Conservation (phyloP, 768 basidiomycete species). For the Lactarius quietus region DNA sequence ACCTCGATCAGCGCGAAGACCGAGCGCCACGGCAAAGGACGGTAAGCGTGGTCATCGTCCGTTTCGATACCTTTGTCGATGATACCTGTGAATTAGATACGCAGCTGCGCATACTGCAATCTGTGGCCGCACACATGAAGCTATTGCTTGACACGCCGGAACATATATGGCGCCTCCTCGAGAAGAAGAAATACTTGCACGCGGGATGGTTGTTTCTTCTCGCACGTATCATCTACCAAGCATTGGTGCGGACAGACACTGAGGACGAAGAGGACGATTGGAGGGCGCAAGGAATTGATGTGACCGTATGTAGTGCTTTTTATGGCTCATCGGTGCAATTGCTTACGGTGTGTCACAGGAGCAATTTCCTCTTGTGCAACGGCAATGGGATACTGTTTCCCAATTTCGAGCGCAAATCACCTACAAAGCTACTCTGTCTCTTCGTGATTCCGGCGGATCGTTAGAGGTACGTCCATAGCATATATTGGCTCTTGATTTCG, state of each 20-base stretch:
- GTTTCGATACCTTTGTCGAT: conserved; percentile 1
- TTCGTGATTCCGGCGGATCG: conserved; percentile 57
- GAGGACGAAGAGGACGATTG: conserved; percentile 62
- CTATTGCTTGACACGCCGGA: conserved; percentile 90
- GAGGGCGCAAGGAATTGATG: conserved; percentile 56
- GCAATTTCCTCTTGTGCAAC: conserved; percentile 84
- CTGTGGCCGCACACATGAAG: conserved; percentile 85
- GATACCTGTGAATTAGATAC: conserved; percentile 43
- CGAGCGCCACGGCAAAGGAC: conserved; percentile 16
- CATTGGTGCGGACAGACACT: conserved; percentile 59
- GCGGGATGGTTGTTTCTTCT: conserved; percentile 89
- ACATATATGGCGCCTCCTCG: conserved; percentile 84
- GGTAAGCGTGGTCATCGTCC: conserved; percentile 16
- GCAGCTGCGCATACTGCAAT: conserved; percentile 64
- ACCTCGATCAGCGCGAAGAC: conserved; percentile 12
- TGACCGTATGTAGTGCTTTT: conserved; percentile 44
- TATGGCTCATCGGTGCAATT: neutral
- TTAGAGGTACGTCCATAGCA: conserved; percentile 43
- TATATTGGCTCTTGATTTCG: neutral
- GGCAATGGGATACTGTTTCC: conserved; percentile 89
- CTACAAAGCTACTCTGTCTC: conserved; percentile 79
- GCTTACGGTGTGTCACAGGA: conserved; percentile 42
- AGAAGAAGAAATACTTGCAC: conserved; percentile 71
- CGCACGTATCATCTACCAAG: conserved; percentile 78
- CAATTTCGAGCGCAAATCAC: conserved; percentile 88